Evolutionary conservation across 2,329 filamentous ascomycete species (phyloP), one percentile per base, ranked within the genome.

Genomic region (Beauveria pseudobassiana): DNA sequence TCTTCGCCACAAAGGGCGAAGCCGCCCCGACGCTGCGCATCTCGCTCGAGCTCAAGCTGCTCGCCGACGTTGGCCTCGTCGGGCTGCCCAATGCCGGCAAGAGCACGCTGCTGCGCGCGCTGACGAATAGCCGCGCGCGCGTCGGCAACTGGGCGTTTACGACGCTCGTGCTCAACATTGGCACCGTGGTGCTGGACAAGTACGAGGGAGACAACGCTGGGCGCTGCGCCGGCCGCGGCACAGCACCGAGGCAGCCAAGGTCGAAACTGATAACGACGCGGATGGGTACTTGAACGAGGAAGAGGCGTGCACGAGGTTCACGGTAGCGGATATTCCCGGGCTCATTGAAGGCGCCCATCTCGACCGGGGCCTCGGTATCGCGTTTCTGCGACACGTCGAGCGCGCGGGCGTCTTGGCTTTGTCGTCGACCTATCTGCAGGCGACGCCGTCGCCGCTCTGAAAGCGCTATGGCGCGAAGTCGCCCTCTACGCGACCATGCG

Each of bases 91-190:
- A 99, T 72, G 95, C 93, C 5, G 95, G 95, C 9, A 99, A 99
- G 76, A 96, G 90, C 71, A 98, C 95, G 0, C 81, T 99, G 1
- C 82, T 98, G 18, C 87, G 95, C 20, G 88, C 93, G 3, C 78
- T 99, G 68, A 96, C 88, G 68, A 93, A 93, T 73, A 96, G 90
- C 72, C 88, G 92, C 63, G 91, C 95, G 1, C 85, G 95, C 45
- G 87, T 99, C 34, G 95, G 95, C 46, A 87, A 90, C 72, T 99
- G 95, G 95, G 93, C 92, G 10, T 99, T 99, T 73, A 99, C 95
- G 3, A 99, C 95, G 0, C 80, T 99, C 9, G 88, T 93, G 67
- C 95, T 95, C 3, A 97, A 96, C 67, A 96, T 99, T 60, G 95
- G 95, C 56, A 99, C 95, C 0, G 91, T 99, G 7, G 88, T 98